Base-by-base conservation (phyloP, 2,329 filamentous ascomycete genomes). In the Sphaceloma murrayae region DNA sequence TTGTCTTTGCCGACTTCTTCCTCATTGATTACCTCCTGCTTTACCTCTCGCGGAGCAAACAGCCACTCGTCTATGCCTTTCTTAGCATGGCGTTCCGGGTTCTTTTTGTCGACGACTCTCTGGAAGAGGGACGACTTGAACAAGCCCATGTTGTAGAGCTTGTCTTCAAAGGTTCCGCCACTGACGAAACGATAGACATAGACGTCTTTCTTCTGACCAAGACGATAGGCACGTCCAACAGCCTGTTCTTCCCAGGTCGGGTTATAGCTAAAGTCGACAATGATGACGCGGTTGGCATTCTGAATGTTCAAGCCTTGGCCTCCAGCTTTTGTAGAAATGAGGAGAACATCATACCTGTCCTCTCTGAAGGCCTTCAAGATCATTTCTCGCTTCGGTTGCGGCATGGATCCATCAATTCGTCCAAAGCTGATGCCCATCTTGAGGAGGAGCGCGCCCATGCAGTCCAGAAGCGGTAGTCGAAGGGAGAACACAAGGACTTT, bases 181-280 rank as follows among this genome's bases (percentile, higher is more conserved):
- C 78, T 68, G 18, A 87, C 67, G 49, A 95, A 78, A 13, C 82
- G 81, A 62, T 95, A 95, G 1, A 95, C 86, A 56, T 75, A 88
- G 1, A 94, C 87, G 0, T 74, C 70, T 54, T 88, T 91, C 27
- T 65, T 67, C 60, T 95, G 88, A 0, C 87, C 86, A 24, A 95
- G 74, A 1, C 88, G 83, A 61, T 91, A 94, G 0, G 85, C 82
- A 43, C 88, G 75, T 2, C 86, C 88, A 40, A 94, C 77, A 1
- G 88, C 88, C 62, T 95, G 88, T 54, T 87, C 80, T 60, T 94
- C 88, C 57, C 80, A 72, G 4, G 78, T 73, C 0, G 88, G 88
- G 51, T 88, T 91, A 64, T 80, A 94, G 49, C 73, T 70, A 56
- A 82, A 85, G 58, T 95, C 88, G 46, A 93, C 82, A 14, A 95